phyloP scores from a whole-genome alignment of 2,329 filamentous ascomycete genomes.

The Ascosphaera apis region DNA sequence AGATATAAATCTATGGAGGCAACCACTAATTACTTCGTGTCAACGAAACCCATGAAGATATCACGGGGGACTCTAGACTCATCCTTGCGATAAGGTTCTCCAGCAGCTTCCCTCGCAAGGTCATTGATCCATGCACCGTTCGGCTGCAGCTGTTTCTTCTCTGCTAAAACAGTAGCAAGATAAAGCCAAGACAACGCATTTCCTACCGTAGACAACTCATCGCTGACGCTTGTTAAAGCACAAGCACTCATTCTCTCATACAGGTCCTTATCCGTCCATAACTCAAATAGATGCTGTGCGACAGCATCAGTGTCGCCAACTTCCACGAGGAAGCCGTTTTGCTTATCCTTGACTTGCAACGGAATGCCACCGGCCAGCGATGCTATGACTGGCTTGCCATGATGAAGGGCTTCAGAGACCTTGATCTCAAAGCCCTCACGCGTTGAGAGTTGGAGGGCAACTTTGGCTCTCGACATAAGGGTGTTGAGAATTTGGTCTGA shows the following conservation, averaged over 20 bases:
- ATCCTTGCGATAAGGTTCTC: constrained; percentile 30
- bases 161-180: constrained; percentile 42
- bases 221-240: constrained; percentile 44
- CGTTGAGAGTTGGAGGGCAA: constrained; percentile 57
- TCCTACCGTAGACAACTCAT: constrained; percentile 62
- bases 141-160: constrained; percentile 33
- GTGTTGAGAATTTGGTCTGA: constrained; percentile 63
- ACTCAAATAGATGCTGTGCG: constrained; percentile 13
- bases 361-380: constrained; percentile 59
- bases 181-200: constrained; percentile 59
- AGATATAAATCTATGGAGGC: too few relatives aligned
- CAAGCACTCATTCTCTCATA: constrained; percentile 43
- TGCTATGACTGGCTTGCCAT: constrained; percentile 55
- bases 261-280: constrained; percentile 19
- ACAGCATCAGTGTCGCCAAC: constrained; percentile 47
- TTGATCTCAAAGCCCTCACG: constrained; percentile 74
- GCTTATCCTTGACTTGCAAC: constrained; percentile 47
- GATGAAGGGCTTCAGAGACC: constrained; percentile 61
- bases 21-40: not conserved
- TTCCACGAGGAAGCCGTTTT: constrained; percentile 53
- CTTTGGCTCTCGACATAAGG: constrained; percentile 46
- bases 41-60: constrained; percentile 5
- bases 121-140: constrained; percentile 50
- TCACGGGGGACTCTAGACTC: constrained; percentile 34
- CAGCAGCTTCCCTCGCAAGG: constrained; percentile 43